Evolutionary conservation across 2,329 filamentous ascomycete species (phyloP).

Genomic region (Ascochyta lentis): DNA sequence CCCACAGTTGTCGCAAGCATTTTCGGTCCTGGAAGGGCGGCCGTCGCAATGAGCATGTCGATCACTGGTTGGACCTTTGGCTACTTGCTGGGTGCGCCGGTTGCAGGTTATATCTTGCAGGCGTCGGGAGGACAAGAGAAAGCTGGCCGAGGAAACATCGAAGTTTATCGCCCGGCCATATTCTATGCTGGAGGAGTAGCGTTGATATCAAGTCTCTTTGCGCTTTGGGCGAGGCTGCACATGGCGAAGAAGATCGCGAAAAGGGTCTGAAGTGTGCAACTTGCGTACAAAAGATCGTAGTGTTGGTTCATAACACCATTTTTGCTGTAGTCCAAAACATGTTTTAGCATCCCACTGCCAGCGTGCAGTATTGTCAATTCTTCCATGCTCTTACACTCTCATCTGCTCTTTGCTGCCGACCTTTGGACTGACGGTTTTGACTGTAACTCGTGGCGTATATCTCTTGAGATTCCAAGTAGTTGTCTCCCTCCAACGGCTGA

Average conservation of each 20-base stretch:
- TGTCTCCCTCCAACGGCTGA: neutral
- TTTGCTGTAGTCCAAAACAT: neutral
- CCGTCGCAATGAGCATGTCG: constrained; percentile 38
- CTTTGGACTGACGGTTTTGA: too few species aligned
- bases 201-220: constrained; percentile 13
- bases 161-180: constrained; percentile 35
- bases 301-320: neutral
- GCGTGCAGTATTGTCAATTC: too few species aligned
- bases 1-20: constrained; percentile 36
- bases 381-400: too few species aligned
- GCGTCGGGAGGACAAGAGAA: constrained; percentile 29
- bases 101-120: constrained; percentile 38
- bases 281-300: neutral
- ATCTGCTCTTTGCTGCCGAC: too few species aligned
- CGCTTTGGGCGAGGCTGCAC: constrained; percentile 4
- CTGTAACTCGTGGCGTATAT: too few species aligned
- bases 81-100: constrained; percentile 36
- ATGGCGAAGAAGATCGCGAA: constrained; percentile 14
- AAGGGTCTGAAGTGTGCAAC: constrained; percentile 2
- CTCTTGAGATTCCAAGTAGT: too few species aligned
- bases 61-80: constrained; percentile 34
- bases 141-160: constrained; percentile 17
- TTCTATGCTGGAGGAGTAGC: constrained; percentile 37
- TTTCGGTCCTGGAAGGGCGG: constrained; percentile 35
- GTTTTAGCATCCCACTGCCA: neutral